A percentile compares a stretch with the other conserved stretches of the same genome.
These are phyloP conservation scores for Dendrobium officinale DNA, from an alignment of 106 monocot species.

Conservation along the genomic window DNA sequence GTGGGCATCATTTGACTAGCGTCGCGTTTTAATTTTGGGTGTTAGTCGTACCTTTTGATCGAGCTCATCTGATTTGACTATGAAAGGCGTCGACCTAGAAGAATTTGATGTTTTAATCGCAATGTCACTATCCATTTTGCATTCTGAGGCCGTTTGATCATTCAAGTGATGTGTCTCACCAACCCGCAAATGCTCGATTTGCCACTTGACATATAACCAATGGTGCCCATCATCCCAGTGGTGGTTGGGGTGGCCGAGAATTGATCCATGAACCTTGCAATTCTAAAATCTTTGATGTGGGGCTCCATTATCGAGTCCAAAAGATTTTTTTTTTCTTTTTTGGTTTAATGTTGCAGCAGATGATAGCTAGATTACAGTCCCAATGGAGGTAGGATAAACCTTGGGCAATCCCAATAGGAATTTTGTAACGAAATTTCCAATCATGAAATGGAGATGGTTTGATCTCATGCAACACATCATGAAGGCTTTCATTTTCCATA, in stretches of 20 bases:
- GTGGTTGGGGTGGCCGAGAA: conserved; percentile 28
- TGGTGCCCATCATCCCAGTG: conserved; percentile 54
- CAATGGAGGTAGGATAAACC: conserved; percentile 79
- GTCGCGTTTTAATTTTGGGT: too few species aligned
- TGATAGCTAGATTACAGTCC: conserved; percentile 69
- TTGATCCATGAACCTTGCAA: conserved; percentile 60
- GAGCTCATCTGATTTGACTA: too few species aligned
- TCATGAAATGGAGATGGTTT: conserved; percentile 38
- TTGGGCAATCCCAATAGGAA: conserved; percentile 80
- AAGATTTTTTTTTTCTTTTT: conserved; percentile 32
- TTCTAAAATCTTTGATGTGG: conserved; percentile 90
- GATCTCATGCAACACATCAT: conserved; percentile 70
- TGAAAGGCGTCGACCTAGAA: too few species aligned
- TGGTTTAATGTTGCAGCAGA: conserved; percentile 89
- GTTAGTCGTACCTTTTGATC: too few species aligned
- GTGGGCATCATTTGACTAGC: too few species aligned
- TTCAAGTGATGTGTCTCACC: too few species aligned
- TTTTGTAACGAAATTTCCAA: conserved; percentile 49
- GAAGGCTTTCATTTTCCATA: conserved; percentile 86
- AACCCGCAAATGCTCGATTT: too few species aligned
- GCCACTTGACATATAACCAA: conserved; percentile 43
- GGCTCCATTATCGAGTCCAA: conserved; percentile 73
- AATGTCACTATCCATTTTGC: too few species aligned
- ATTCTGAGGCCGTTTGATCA: too few species aligned
- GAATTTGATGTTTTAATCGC: too few species aligned